These are phyloP conservation scores for Choiromyces venosus DNA, from an alignment of 495 filamentous ascomycete genomes.

Conservation along the genomic window DNA sequence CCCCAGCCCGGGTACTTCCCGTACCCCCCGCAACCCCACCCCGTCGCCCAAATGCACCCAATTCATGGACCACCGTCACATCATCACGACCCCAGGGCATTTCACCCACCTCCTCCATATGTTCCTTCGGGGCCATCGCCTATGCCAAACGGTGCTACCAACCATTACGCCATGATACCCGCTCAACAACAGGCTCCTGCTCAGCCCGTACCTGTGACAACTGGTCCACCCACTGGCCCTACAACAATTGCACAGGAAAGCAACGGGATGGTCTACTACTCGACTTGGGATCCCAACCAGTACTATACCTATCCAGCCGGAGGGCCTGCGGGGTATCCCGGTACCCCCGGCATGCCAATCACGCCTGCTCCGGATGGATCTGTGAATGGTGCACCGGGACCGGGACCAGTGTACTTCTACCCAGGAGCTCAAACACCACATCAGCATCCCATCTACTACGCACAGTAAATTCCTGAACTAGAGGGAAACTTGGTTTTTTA, in stretches of 20 bases:
- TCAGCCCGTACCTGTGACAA: conserved; percentile 43
- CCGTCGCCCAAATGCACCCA: conserved; percentile 52
- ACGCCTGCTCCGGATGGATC: conserved; percentile 49
- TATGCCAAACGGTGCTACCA: conserved; percentile 35
- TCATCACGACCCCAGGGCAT: conserved; percentile 53
- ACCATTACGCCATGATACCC: conserved; percentile 49
- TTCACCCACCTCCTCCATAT: conserved; percentile 47
- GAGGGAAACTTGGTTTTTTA: background rate
- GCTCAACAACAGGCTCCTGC: conserved; percentile 47
- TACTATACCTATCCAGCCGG: conserved; percentile 59
- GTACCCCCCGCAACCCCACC: conserved; percentile 52
- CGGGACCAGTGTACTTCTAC: conserved; percentile 71
- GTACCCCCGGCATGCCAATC: conserved; percentile 52
- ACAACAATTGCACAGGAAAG: conserved; percentile 84
- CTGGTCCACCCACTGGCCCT: conserved; percentile 51
- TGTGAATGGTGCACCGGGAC: conserved; percentile 50
- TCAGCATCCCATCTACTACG: conserved; percentile 62
- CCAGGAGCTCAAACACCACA: conserved; percentile 50
- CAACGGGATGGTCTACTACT: conserved; percentile 94
- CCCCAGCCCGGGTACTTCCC: conserved; percentile 60
- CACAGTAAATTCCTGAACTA: conserved; percentile 46
- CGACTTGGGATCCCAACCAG: conserved; percentile 52
- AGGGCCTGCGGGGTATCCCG: conserved; percentile 49
- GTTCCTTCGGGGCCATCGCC: conserved; percentile 46
- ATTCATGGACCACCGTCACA: conserved; percentile 52